A percentile compares a stretch with the other conserved stretches of the same genome.
Evolutionary conservation across 306 rosid genomes (phyloP).

Genomic region (Mimosa bimucronata): DNA sequence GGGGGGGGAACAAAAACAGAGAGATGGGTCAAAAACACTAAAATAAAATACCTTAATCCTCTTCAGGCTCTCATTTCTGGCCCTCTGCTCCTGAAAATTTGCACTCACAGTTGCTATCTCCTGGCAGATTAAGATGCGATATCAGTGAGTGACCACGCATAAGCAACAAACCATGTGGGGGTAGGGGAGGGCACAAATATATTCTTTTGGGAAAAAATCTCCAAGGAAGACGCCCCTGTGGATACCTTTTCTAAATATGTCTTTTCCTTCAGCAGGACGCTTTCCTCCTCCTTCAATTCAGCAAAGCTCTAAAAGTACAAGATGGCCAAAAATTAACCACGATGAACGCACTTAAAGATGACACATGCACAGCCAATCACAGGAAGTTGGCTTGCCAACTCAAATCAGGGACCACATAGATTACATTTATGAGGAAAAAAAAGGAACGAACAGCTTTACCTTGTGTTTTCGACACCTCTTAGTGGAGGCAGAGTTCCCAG

Average conservation of each 20-base stretch:
- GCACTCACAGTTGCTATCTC: slow-evolving; percentile 61
- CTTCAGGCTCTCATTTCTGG: slow-evolving; percentile 72
- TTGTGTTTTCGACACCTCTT: slow-evolving; percentile 67
- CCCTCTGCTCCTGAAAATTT: slow-evolving; percentile 56
- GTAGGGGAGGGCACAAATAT: background rate
- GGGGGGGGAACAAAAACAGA: no score
- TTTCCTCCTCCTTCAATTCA: slow-evolving; percentile 84
- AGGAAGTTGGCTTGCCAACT: background rate
- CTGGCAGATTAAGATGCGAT: slow-evolving; percentile 43
- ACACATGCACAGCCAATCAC: background rate
- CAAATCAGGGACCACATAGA: background rate
- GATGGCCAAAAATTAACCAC: slow-evolving; percentile 21
- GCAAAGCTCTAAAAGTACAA: slow-evolving; percentile 56
- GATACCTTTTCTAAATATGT: slow-evolving; percentile 58
- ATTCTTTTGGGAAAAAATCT: background rate
- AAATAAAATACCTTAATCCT: slow-evolving; percentile 65
- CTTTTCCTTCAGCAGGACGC: slow-evolving; percentile 71
- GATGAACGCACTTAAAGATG: slow-evolving; percentile 7
- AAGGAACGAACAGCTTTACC: slow-evolving; percentile 48
- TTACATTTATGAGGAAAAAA: background rate
- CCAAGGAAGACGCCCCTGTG: slow-evolving; percentile 2
- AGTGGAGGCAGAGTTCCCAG: slow-evolving; percentile 53
- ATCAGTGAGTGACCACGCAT: slow-evolving; percentile 4
- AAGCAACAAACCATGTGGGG: background rate
- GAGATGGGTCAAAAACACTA: background rate